Conservation (phyloP, 495 filamentous ascomycete genomes). For the Penicillium simplicissimum region DNA sequence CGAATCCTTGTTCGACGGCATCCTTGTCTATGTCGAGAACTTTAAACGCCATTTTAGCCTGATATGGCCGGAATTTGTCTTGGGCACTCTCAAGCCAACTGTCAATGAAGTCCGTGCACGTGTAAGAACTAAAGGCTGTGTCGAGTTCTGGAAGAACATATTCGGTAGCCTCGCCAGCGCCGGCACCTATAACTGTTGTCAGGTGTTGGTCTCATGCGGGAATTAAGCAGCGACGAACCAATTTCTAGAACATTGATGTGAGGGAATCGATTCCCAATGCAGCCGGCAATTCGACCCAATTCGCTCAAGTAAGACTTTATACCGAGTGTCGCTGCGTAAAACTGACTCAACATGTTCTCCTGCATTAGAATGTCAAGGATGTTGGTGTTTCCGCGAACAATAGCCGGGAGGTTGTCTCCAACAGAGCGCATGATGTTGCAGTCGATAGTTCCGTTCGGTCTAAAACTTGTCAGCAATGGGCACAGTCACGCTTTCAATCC, state of each 20-base stretch:
- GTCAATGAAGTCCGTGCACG: conserved; percentile 52
- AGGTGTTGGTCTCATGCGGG: background rate
- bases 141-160: conserved; percentile 24
- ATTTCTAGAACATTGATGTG: conserved; percentile 39
- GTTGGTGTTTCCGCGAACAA: conserved; percentile 41
- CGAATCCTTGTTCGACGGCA: conserved; percentile 44
- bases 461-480: conserved; percentile 11
- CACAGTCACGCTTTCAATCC: background rate
- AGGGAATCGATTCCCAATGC: conserved; percentile 39
- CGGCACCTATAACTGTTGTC: conserved; percentile 22
- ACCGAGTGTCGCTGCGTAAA: conserved; percentile 34
- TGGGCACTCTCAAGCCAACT: conserved; percentile 40
- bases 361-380: conserved; percentile 45
- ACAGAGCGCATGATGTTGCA: conserved; percentile 28
- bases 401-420: conserved; percentile 37
- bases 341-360: conserved; percentile 39
- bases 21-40: conserved; percentile 45
- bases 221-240: conserved; percentile 16
- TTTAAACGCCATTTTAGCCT: conserved; percentile 45
- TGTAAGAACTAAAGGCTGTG: conserved; percentile 37
- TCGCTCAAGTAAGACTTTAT: conserved; percentile 20
- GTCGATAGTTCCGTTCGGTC: conserved; percentile 22
- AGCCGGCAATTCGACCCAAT: conserved; percentile 23
- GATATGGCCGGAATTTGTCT: conserved; percentile 19
- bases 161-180: conserved; percentile 47